Evolutionary conservation across 768 basidiomycete genomes (phyloP).

Genomic region (Panus rudis): DNA sequence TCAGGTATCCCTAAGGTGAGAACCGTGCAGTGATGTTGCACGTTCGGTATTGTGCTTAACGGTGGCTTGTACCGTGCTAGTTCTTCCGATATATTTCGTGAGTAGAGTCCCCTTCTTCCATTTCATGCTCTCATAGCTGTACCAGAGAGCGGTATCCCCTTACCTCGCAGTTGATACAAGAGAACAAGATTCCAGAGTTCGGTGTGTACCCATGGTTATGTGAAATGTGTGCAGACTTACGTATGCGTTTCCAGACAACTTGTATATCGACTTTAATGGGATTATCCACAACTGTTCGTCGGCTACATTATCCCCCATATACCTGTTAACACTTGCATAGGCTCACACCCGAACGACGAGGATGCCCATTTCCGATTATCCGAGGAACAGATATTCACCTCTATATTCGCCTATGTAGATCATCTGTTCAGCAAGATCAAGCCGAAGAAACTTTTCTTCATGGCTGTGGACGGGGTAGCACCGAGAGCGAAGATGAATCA

Average conservation of each 20-base stretch:
- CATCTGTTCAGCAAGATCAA: constrained; percentile 96
- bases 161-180: constrained; percentile 94
- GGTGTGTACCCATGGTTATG: constrained; percentile 39
- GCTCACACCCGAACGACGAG: constrained; percentile 96
- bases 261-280: constrained; percentile 92
- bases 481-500: constrained; percentile 99
- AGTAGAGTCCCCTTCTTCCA: constrained; percentile 20
- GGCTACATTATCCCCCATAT: neutral
- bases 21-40: too few species aligned
- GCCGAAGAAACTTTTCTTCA: constrained; percentile 95
- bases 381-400: constrained; percentile 96
- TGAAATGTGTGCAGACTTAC: constrained; percentile 2
- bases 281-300: constrained; percentile 76
- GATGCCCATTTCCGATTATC: constrained; percentile 93
- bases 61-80: constrained; percentile 33
- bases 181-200: constrained; percentile 99
- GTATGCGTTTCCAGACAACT: constrained; percentile 51
- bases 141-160: constrained; percentile 94
- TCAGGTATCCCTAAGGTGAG: constrained; percentile 46
- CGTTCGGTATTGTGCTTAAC: too few species aligned
- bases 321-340: constrained; percentile 21
- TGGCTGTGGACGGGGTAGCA: constrained; percentile 97
- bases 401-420: constrained; percentile 96
- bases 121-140: constrained; percentile 4
- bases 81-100: constrained; percentile 97